phyloP scores from a whole-genome alignment of 331 rosid genomes.

The Malus hybrid region DNA sequence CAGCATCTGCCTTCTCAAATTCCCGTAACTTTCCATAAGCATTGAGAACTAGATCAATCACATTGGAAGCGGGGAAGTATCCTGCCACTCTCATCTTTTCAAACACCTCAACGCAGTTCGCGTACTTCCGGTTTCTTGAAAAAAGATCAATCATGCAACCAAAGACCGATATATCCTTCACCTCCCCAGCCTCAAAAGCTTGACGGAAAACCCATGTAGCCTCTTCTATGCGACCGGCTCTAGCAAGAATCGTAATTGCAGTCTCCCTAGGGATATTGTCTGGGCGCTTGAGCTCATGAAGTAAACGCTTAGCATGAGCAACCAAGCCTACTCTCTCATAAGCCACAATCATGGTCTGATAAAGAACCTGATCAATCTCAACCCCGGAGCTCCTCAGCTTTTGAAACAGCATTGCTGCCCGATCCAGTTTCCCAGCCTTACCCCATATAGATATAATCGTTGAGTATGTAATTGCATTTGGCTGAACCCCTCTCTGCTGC shows the following conservation, averaged over 20 bases:
- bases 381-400: slow-evolving; percentile 81
- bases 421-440: slow-evolving; percentile 77
- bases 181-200: slow-evolving; percentile 67
- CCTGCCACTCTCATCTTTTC: slow-evolving; percentile 79
- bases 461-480: slow-evolving; percentile 83
- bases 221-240: slow-evolving; percentile 83
- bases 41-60: slow-evolving; percentile 75
- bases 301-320: slow-evolving; percentile 85
- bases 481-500: slow-evolving; percentile 76
- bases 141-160: slow-evolving; percentile 66
- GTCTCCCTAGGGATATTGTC: slow-evolving; percentile 75
- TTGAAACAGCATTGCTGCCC: slow-evolving; percentile 81
- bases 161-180: slow-evolving; percentile 70
- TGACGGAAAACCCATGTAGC: slow-evolving; percentile 95
- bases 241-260: slow-evolving; percentile 64
- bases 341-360: slow-evolving; percentile 91
- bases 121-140: slow-evolving; percentile 63
- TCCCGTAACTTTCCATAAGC: slow-evolving; percentile 79
- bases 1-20: slow-evolving; percentile 68
- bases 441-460: slow-evolving; percentile 92
- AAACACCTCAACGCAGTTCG: slow-evolving; percentile 66
- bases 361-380: slow-evolving; percentile 77
- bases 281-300: slow-evolving; percentile 67
- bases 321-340: slow-evolving; percentile 85
- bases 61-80: slow-evolving; percentile 76